Conservation (phyloP, 2,329 filamentous ascomycete genomes). For the Gaeumannomyces sp. region DNA sequence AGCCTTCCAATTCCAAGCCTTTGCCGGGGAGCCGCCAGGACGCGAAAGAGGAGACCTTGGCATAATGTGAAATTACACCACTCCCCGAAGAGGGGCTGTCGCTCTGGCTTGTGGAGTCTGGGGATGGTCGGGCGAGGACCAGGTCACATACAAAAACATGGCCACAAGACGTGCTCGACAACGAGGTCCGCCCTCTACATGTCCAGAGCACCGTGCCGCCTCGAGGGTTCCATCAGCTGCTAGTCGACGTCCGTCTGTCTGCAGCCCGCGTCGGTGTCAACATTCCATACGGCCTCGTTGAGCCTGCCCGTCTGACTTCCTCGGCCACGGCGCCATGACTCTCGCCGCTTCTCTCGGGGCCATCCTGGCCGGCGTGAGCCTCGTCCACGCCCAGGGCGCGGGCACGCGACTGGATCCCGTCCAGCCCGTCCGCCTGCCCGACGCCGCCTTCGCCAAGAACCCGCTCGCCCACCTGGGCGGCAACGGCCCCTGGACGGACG, state of each 20-base stretch:
- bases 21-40: neutral
- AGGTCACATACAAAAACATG: neutral
- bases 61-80: neutral
- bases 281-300: no score
- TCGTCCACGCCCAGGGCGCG: slow-evolving; percentile 15
- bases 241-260: no score
- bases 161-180: neutral
- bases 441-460: slow-evolving; percentile 26
- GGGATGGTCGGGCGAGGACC: neutral
- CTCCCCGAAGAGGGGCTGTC: neutral
- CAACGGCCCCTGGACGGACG: slow-evolving; percentile 48
- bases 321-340: slow-evolving; percentile 1
- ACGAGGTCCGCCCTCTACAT: no score
- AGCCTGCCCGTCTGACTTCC: neutral
- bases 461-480: slow-evolving; percentile 44
- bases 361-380: slow-evolving; percentile 14
- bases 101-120: neutral
- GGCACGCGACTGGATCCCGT: slow-evolving; percentile 18
- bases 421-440: slow-evolving; percentile 21
- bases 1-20: neutral
- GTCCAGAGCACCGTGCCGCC: neutral
- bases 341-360: slow-evolving; percentile 9
- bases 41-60: neutral
- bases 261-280: no score
- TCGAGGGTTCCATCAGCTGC: neutral